Evolutionary conservation across 163 green algal species (phyloP).

Genomic region (Trebouxiophyceae sp.): DNA sequence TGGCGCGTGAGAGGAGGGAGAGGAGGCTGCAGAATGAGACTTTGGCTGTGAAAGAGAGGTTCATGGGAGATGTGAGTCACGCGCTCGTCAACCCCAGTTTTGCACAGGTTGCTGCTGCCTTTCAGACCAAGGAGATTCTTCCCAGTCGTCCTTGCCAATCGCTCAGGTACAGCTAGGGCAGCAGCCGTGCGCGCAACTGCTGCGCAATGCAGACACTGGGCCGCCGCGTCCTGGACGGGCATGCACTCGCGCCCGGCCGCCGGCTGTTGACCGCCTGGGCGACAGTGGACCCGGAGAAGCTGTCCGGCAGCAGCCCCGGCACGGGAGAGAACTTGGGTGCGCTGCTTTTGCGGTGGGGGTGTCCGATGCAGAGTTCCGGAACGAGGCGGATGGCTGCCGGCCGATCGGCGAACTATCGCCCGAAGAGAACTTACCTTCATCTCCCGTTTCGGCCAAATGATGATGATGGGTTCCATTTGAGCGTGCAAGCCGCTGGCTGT

Average conservation of each 20-base stretch:
- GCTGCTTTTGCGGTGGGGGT: not conserved
- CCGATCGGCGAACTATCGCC: too few relatives aligned
- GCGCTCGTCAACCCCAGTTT: too few relatives aligned
- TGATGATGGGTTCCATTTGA: not conserved
- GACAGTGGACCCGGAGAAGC: constrained; percentile 35
- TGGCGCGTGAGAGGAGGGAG: too few relatives aligned
- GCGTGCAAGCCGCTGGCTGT: not conserved
- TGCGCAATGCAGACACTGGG: not conserved
- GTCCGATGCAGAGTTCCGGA: not conserved
- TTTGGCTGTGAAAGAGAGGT: too few relatives aligned
- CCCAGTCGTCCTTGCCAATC: too few relatives aligned
- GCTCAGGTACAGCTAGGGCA: not conserved
- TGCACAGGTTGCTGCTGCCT: not conserved
- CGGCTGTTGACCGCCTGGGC: constrained; percentile 29
- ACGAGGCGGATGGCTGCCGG: not conserved
- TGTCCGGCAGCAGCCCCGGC: constrained; percentile 42
- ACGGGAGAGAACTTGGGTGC: constrained; percentile 52
- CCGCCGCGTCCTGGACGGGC: not conserved
- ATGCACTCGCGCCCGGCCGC: not conserved
- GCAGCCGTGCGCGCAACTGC: not conserved
- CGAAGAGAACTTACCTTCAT: not conserved
- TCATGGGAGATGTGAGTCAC: too few relatives aligned
- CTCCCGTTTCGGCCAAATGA: too few relatives aligned
- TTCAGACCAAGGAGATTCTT: not conserved
- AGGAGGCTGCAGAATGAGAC: too few relatives aligned